Evolutionary conservation across 129 eudicot species (phyloP).

Genomic region (Artemisia annua): DNA sequence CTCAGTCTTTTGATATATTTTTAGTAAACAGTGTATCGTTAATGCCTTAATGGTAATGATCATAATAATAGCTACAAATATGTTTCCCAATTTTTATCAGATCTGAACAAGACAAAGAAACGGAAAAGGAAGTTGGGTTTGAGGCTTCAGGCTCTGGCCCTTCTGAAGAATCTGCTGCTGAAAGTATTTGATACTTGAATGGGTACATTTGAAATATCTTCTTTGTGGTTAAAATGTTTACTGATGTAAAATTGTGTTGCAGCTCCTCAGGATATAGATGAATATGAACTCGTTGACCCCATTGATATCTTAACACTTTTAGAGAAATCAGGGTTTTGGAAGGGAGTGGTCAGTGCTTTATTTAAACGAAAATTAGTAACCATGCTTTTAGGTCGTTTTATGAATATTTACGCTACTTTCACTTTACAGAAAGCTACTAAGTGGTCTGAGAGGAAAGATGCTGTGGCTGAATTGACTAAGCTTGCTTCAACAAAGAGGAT

Average conservation of each 20-base stretch:
- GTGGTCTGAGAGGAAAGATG: conserved; percentile 99
- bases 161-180: conserved; percentile 77
- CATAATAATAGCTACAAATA: not conserved
- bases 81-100: conserved; percentile 32
- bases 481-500: conserved; percentile 96
- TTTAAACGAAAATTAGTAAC: not conserved
- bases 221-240: not conserved
- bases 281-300: conserved; percentile 98
- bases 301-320: conserved; percentile 93
- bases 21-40: not conserved
- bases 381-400: not conserved
- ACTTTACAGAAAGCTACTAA: conserved; percentile 87
- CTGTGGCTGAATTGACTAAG: conserved; percentile 89
- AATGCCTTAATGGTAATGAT: not conserved
- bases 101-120: conserved; percentile 99
- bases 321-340: conserved; percentile 99
- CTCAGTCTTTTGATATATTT: not conserved
- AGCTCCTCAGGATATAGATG: conserved; percentile 97
- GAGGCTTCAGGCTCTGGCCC: conserved; percentile 76
- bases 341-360: conserved; percentile 74
- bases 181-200: conserved; percentile 47
- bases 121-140: conserved; percentile 77
- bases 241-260: conserved; percentile 36
- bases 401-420: conserved; percentile 6
- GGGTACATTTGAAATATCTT: not conserved